These are phyloP conservation scores for Trichoderma citrinoviride DNA, from an alignment of 2,329 filamentous ascomycete species.

Conservation along the genomic window DNA sequence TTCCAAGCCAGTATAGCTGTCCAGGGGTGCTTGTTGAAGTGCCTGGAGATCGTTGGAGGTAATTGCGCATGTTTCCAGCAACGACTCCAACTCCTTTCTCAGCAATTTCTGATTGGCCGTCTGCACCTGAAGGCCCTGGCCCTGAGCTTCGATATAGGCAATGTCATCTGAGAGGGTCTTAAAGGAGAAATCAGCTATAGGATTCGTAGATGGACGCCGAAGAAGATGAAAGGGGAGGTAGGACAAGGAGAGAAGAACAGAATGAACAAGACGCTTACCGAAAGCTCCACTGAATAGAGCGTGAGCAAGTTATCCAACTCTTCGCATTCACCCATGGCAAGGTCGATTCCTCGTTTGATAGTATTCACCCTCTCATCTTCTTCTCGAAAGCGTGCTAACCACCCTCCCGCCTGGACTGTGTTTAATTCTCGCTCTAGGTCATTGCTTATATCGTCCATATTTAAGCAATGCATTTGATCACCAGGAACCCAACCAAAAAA, in stretches of 20 bases:
- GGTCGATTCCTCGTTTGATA: constrained; percentile 81
- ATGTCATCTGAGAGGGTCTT: constrained; percentile 94
- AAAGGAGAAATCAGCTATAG: neutral
- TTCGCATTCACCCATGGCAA: constrained; percentile 91
- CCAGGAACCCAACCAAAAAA: constrained; percentile 86
- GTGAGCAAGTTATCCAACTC: constrained; percentile 93
- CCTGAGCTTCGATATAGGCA: constrained; percentile 94
- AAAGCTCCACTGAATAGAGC: constrained; percentile 89
- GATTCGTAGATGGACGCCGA: too few relatives aligned
- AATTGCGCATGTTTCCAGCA: constrained; percentile 91
- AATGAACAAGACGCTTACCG: constrained; percentile 53
- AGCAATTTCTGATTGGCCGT: constrained; percentile 95
- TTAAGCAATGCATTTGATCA: constrained; percentile 69
- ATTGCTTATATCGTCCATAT: constrained; percentile 74
- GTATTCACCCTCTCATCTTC: constrained; percentile 88
- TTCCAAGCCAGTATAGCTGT: constrained; percentile 66
- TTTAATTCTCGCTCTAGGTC: constrained; percentile 86
- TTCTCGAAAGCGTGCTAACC: constrained; percentile 79
- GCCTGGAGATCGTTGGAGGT: constrained; percentile 71
- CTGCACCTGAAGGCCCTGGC: constrained; percentile 94
- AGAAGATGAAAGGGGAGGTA: neutral
- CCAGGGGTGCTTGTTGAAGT: constrained; percentile 70
- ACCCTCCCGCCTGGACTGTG: constrained; percentile 86
- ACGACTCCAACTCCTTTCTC: constrained; percentile 80
- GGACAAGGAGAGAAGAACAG: constrained; percentile 17